A percentile compares a stretch with the other conserved stretches of the same genome.
phyloP scores from a whole-genome alignment of 2,329 filamentous ascomycete genomes.

The Fusarium napiforme region DNA sequence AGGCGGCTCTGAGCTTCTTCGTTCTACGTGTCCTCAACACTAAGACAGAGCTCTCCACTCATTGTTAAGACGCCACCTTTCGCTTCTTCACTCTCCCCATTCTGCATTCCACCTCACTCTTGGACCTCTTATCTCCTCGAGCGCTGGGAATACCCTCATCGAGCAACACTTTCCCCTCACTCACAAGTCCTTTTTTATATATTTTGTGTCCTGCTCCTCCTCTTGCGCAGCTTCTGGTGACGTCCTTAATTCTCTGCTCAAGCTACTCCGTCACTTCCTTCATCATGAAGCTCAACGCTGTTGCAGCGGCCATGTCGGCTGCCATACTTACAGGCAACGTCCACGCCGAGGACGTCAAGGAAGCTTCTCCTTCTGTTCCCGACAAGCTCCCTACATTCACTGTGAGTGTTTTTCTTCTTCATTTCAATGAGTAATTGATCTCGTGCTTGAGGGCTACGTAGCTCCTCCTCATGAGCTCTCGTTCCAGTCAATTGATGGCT shows the following conservation, averaged over 20 bases:
- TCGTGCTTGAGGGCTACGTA: background rate
- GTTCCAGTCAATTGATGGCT: conserved; percentile 38
- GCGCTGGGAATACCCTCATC: conserved; percentile 41
- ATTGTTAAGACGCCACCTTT: conserved; percentile 44
- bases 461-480: background rate
- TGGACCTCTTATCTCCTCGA: conserved; percentile 44
- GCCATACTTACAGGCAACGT: conserved; percentile 76
- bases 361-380: conserved; percentile 63
- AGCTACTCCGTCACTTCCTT: conserved; percentile 60
- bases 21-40: conserved; percentile 51
- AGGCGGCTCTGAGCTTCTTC: conserved; percentile 43
- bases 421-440: background rate
- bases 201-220: conserved; percentile 5
- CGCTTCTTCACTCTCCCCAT: conserved; percentile 30
- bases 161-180: background rate
- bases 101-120: conserved; percentile 46
- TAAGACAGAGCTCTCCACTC: conserved; percentile 43
- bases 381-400: conserved; percentile 83
- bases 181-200: conserved; percentile 14
- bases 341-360: conserved; percentile 71
- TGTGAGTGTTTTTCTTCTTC: conserved; percentile 66
- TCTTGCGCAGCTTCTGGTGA: conserved; percentile 40
- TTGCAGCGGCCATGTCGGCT: conserved; percentile 80
- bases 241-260: conserved; percentile 17
- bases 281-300: conserved; percentile 86